Evolutionary conservation across 352 stramenopile species (phyloP).

Genomic region (Phytophthora crassamura): DNA sequence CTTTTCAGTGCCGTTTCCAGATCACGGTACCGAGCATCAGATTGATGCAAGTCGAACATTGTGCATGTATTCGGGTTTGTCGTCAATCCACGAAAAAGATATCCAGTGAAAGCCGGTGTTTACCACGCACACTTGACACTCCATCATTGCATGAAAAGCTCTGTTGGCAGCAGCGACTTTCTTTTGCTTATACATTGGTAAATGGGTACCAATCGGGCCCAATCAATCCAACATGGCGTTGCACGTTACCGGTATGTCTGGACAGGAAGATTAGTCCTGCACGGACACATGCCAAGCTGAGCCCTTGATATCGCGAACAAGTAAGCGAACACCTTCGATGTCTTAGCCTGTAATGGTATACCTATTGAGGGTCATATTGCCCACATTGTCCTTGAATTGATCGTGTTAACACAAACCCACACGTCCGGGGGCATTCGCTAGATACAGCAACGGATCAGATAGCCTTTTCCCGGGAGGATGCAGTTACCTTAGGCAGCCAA

Average conservation of each 20-base stretch:
- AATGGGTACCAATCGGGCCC: conserved; percentile 11
- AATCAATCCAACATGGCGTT: conserved; percentile 9
- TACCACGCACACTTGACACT: conserved; percentile 4
- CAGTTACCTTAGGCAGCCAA: conserved; percentile 3
- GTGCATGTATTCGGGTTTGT: background rate
- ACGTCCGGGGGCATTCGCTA: background rate
- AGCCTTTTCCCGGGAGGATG: conserved; percentile 1
- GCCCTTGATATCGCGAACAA: conserved; percentile 5
- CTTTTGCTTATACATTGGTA: background rate
- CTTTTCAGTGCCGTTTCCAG: background rate
- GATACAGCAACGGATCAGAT: background rate
- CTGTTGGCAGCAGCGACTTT: background rate
- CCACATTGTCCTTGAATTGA: conserved; percentile 1
- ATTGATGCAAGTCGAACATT: conserved; percentile 13
- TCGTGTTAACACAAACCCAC: conserved; percentile 1
- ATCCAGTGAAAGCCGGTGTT: conserved; percentile 14
- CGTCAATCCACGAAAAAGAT: conserved; percentile 10
- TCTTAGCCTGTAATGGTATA: conserved; percentile 2
- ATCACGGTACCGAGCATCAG: background rate
- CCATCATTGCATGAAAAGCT: conserved; percentile 3
- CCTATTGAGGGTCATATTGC: conserved; percentile 14
- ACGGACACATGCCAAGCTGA: conserved; percentile 4
- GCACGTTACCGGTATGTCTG: background rate
- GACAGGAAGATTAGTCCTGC: conserved; percentile 3
- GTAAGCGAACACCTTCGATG: conserved; percentile 8